A percentile compares a stretch with the other conserved stretches of the same genome.
phyloP scores from a whole-genome alignment of 257 asterid species.

The Forsythia viridissima region DNA sequence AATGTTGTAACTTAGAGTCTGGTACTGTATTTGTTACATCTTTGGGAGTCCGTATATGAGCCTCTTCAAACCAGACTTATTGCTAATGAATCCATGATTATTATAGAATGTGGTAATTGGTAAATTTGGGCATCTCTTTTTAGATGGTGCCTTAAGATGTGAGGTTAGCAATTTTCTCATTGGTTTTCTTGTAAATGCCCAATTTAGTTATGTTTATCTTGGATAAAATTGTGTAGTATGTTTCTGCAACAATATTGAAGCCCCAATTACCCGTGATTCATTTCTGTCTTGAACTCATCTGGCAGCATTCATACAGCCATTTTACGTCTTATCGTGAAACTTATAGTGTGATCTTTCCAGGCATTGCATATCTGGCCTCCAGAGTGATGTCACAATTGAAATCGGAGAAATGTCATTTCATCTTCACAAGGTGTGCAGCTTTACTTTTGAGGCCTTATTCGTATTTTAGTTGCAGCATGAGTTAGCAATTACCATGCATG shows the following conservation, averaged over 20 bases:
- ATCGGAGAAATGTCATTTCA: constrained; percentile 85
- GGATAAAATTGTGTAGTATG: background rate
- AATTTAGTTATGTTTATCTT: background rate
- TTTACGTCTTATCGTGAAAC: background rate
- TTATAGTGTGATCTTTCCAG: constrained; percentile 30
- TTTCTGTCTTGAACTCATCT: background rate
- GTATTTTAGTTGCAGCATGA: background rate
- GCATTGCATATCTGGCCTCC: constrained; percentile 79
- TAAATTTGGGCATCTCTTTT: background rate
- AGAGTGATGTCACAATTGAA: constrained; percentile 73
- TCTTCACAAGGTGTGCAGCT: constrained; percentile 74
- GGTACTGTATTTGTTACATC: background rate
- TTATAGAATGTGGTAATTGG: background rate
- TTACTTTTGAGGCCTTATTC: background rate
- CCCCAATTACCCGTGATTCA: background rate
- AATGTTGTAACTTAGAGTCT: too few species aligned
- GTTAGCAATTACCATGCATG: background rate
- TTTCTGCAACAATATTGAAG: background rate
- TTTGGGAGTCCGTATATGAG: background rate
- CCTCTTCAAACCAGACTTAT: background rate
- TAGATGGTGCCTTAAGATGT: background rate
- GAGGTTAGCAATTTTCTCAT: background rate
- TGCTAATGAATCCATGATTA: background rate
- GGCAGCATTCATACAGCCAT: too few species aligned
- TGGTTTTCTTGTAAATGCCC: background rate